These are phyloP conservation scores for Syzygium grande DNA, from an alignment of 345 rosid genomes.

Conservation along the genomic window DNA sequence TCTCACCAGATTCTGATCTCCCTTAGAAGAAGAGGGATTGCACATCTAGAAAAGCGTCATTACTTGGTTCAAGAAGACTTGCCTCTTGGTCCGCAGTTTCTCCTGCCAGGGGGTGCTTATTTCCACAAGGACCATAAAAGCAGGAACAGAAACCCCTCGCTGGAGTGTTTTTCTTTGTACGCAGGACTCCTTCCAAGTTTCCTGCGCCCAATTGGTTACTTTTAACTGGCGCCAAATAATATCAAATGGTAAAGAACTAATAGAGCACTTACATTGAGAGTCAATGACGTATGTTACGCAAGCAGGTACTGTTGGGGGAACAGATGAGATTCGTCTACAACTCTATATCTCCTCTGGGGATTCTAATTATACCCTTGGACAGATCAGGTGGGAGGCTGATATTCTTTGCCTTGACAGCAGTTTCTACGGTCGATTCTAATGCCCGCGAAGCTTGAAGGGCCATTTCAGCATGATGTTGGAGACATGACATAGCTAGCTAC, in stretches of 20 bases:
- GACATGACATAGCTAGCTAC: slow-evolving; percentile 90
- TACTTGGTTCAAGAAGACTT: not conserved
- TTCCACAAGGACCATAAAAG: not conserved
- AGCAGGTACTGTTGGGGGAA: not conserved
- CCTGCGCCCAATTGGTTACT: not conserved
- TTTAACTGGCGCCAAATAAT: not conserved
- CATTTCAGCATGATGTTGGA: slow-evolving; percentile 84
- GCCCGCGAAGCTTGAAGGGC: slow-evolving; percentile 91
- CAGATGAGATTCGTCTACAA: slow-evolving; percentile 10
- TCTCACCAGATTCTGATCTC: not conserved
- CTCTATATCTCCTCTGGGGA: slow-evolving; percentile 28
- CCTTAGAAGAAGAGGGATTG: not conserved
- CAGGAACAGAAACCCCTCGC: not conserved
- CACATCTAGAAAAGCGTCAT: not conserved
- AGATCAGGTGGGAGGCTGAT: slow-evolving; percentile 19
- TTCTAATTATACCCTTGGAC: slow-evolving; percentile 33
- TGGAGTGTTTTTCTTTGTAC: not conserved
- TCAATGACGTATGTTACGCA: rapidly evolving
- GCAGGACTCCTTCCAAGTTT: not conserved
- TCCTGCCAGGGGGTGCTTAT: not conserved
- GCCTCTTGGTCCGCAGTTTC: not conserved
- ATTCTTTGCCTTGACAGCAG: slow-evolving; percentile 22
- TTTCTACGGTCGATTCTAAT: slow-evolving; percentile 36
- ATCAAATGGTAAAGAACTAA: not conserved
- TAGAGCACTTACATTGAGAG: not conserved